Conservation (phyloP, 306 rosid genomes). For the Cicer yamashitae region DNA sequence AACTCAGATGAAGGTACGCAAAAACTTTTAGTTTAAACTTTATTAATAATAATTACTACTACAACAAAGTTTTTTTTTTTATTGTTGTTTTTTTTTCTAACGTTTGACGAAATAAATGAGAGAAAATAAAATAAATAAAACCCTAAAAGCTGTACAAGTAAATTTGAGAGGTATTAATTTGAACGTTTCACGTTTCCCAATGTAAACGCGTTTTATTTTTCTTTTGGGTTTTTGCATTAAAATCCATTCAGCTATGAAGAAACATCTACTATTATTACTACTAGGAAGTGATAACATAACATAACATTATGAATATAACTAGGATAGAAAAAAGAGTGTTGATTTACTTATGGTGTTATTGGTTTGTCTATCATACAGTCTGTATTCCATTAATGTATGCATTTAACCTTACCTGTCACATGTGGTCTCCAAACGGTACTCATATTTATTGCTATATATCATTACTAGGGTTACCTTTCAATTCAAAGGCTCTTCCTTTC, state of each 20-base stretch:
- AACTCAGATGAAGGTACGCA: constrained; percentile 87
- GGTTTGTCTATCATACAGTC: constrained; percentile 56
- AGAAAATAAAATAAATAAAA: constrained; percentile 27
- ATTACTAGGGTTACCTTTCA: constrained; percentile 46
- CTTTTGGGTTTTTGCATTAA: constrained; percentile 34
- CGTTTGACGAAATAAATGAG: constrained; percentile 20
- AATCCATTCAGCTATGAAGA: constrained; percentile 39
- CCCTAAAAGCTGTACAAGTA: constrained; percentile 49
- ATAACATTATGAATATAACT: no score
- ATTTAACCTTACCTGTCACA: constrained; percentile 74
- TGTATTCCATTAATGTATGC: constrained; percentile 75
- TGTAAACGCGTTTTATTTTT: constrained; percentile 55
- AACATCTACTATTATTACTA: constrained; percentile 37
- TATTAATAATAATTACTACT: background rate
- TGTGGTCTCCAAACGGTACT: constrained; percentile 61
- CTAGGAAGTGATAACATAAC: background rate
- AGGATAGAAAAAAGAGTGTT: background rate
- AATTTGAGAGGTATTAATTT: constrained; percentile 34
- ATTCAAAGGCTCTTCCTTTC: background rate
- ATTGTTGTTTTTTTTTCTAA: background rate
- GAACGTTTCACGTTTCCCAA: constrained; percentile 61
- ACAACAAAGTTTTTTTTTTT: background rate
- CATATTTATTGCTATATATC: constrained; percentile 59
- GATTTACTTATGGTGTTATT: constrained; percentile 20
- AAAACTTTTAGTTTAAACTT: constrained; percentile 14